A percentile compares a stretch with the other conserved stretches of the same genome.
Evolutionary conservation across 176 grass and related monocot genomes (phyloP).

Genomic region (Carex scoparia): DNA sequence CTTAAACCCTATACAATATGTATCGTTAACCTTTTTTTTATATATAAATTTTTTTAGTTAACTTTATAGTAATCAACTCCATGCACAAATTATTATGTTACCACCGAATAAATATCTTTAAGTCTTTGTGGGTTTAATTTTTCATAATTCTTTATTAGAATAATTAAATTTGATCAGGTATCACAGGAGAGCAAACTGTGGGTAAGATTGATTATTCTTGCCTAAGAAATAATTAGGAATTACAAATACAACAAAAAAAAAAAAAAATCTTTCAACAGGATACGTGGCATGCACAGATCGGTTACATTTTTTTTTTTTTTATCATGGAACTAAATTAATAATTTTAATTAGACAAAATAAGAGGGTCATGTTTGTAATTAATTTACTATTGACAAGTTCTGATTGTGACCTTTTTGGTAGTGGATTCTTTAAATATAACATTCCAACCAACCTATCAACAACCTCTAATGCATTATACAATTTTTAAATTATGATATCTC

Average conservation of each 20-base stretch:
- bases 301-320: no score
- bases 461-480: background rate
- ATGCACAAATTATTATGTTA: background rate
- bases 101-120: background rate
- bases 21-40: background rate
- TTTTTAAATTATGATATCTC: background rate
- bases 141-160: background rate
- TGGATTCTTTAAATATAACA: background rate
- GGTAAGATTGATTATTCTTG: no score
- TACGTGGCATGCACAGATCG: no score
- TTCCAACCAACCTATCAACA: background rate
- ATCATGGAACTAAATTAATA: background rate
- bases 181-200: no score
- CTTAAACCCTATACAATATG: background rate
- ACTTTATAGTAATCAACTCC: background rate
- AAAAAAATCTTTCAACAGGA: no score
- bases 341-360: background rate
- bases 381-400: background rate
- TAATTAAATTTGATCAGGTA: background rate
- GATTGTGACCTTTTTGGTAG: background rate
- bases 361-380: background rate
- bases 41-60: background rate
- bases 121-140: background rate
- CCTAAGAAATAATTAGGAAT: no score
- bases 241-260: no score